Base-by-base conservation (phyloP, 192 early-diverging fungal species). In the Gaertneriomyces semiglobifer region DNA sequence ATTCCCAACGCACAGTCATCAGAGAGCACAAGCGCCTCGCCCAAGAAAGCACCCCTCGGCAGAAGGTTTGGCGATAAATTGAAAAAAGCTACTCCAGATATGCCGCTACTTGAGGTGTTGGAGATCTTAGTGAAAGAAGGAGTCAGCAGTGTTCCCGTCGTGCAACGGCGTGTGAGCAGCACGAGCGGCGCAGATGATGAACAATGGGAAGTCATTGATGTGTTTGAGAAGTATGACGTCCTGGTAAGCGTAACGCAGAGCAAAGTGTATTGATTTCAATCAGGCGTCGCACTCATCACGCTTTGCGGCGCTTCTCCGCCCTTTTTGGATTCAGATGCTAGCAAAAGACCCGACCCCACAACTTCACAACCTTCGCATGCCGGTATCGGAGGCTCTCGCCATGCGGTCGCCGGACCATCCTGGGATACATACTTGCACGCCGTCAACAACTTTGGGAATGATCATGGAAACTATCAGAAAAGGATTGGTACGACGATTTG, bases 181-280 rank as follows among this genome's bases (percentile, higher is more conserved):
- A 33, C 25, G 2, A 33, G 25, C 25, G 25, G 25, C 25, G 25
- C 25, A 33, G 25, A 33, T 33, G 25, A 33, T 33, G 25, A 33
- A 33, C 1, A 33, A 33, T 33, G 25, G 25, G 25, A 33, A 33
- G 25, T 33, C 25, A 33, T 33, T 33, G 93, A 98, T 73, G 95
- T 96, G 41, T 98, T 93, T 82, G 96, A 95, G 70, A 93, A 94
- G 53, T 93, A 91, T 14, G 96, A 98, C 84, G 92, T 96, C 12
- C 89, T 98, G 83, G 88, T 96, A 79, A 60, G 77, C 33, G 7
- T 45, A 0, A 33, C 25, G 25, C 1, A 33, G 25, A 33, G 25
- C 25, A 33, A 2, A 33, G 2, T 33, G 25, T 33, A 2, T 2
- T 33, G 1, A 33, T 33, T 33, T 33, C 1, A 33, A 33, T 33